A percentile compares a stretch with the other conserved stretches of the same genome.
Evolutionary conservation across 352 stramenopile genomes (phyloP).

Genomic region (Globisporangium lucens): DNA sequence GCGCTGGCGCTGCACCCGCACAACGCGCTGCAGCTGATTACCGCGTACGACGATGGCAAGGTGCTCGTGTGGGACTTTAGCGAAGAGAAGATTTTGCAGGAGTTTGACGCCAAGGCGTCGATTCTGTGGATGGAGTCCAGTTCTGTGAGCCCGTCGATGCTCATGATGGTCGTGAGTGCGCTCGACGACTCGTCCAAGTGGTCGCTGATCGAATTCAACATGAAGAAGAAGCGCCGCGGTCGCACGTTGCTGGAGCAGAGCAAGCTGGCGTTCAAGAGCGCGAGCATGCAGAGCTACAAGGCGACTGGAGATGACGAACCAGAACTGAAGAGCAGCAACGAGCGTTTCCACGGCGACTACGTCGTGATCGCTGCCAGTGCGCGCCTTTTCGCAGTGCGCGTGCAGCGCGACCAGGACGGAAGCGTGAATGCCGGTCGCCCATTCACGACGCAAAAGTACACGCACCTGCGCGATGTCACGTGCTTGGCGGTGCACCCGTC

Average conservation of each 20-base stretch:
- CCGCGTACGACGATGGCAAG: conserved; percentile 61
- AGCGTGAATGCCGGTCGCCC: conserved; percentile 25
- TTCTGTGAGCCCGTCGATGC: conserved; percentile 44
- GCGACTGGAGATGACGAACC: not conserved
- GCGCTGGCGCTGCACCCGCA: conserved; percentile 66
- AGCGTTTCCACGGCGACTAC: conserved; percentile 38
- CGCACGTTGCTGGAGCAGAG: conserved; percentile 45
- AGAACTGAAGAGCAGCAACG: conserved; percentile 1
- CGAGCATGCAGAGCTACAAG: conserved; percentile 56
- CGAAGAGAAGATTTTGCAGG: conserved; percentile 60
- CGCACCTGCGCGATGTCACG: conserved; percentile 48
- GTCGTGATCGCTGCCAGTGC: conserved; percentile 40
- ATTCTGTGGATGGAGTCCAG: conserved; percentile 76
- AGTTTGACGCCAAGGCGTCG: conserved; percentile 40
- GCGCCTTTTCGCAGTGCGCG: conserved; percentile 40
- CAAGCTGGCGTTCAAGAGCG: conserved; percentile 46
- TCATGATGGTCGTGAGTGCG: conserved; percentile 42
- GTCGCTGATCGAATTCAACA: conserved; percentile 66
- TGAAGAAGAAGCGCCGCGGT: conserved; percentile 59
- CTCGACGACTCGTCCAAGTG: conserved; percentile 30
- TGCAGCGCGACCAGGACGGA: conserved; percentile 30
- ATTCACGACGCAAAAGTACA: conserved; percentile 38
- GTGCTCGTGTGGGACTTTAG: conserved; percentile 77
- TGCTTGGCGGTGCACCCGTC: conserved; percentile 57
- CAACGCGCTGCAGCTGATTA: conserved; percentile 66